Percentiles rank a stretch among this genome's conserved stretches.
These are phyloP conservation scores for Sugiyamaella pinicola DNA, from an alignment of 1,139 yeast genomes.

Conservation along the genomic window DNA sequence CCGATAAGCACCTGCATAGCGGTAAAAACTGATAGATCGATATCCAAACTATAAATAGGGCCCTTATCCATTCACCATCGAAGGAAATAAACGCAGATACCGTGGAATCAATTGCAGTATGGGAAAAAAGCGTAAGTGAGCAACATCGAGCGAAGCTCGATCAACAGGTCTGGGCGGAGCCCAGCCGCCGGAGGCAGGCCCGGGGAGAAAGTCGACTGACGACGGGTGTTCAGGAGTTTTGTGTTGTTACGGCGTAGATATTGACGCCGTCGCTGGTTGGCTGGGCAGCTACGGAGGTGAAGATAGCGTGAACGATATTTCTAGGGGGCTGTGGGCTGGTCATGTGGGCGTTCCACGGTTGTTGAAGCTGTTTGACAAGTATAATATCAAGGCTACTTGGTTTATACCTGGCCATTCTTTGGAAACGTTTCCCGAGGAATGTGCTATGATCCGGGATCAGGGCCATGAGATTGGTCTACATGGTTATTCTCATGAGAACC, in stretches of 20 bases:
- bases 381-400: slow-evolving; percentile 43
- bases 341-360: slow-evolving; percentile 42
- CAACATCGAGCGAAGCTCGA: background rate
- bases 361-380: slow-evolving; percentile 39
- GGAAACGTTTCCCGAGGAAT: slow-evolving; percentile 43
- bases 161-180: background rate
- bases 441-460: slow-evolving; percentile 39
- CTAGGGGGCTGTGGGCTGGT: slow-evolving; percentile 43
- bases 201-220: too few species aligned
- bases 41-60: background rate
- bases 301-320: slow-evolving; percentile 41
- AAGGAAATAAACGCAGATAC: too few species aligned
- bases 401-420: slow-evolving; percentile 43
- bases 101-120: background rate
- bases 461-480: slow-evolving; percentile 43
- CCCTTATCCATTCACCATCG: too few species aligned
- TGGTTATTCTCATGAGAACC: slow-evolving; percentile 43
- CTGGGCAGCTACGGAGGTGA: slow-evolving; percentile 43
- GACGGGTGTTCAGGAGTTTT: slow-evolving; percentile 16
- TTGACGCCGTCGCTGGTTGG: slow-evolving; percentile 44
- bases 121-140: slow-evolving; percentile 9
- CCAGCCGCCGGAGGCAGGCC: background rate
- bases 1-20: background rate
- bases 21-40: background rate
- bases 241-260: slow-evolving; percentile 39